Evolutionary conservation across 257 asterid species (phyloP).

Genomic region (Gardenia jasminoides): DNA sequence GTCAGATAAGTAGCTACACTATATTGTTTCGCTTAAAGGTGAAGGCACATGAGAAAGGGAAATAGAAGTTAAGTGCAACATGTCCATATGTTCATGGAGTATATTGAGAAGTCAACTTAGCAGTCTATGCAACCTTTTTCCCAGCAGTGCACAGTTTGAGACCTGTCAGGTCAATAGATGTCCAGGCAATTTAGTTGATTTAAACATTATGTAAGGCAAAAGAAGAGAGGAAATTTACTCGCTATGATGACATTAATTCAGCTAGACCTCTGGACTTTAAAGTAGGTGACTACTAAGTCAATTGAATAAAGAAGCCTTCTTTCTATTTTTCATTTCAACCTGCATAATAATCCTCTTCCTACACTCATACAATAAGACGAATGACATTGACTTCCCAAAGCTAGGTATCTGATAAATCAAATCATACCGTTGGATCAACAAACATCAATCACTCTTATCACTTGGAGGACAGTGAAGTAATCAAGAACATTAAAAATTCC

Average conservation of each 20-base stretch:
- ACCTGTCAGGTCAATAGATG: neutral
- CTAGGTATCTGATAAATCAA: neutral
- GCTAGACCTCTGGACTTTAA: too few species aligned
- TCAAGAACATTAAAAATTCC: too few species aligned
- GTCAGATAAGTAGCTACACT: neutral
- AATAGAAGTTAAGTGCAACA: neutral
- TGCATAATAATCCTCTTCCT: neutral
- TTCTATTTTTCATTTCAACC: neutral
- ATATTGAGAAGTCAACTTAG: neutral
- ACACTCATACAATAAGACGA: neutral
- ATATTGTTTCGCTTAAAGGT: neutral
- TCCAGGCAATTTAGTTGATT: neutral
- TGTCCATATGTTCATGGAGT: neutral
- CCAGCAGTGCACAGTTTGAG: neutral
- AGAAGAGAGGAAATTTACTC: neutral
- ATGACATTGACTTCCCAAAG: neutral
- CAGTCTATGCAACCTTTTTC: neutral
- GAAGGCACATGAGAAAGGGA: neutral
- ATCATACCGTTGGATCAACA: too few species aligned
- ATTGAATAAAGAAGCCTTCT: neutral
- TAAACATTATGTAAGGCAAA: neutral
- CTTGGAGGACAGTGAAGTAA: neutral
- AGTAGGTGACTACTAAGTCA: neutral
- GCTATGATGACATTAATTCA: neutral
- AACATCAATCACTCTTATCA: neutral